Base-by-base conservation (phyloP, 129 eudicot species). In the Flaveria ramosissima region DNA sequence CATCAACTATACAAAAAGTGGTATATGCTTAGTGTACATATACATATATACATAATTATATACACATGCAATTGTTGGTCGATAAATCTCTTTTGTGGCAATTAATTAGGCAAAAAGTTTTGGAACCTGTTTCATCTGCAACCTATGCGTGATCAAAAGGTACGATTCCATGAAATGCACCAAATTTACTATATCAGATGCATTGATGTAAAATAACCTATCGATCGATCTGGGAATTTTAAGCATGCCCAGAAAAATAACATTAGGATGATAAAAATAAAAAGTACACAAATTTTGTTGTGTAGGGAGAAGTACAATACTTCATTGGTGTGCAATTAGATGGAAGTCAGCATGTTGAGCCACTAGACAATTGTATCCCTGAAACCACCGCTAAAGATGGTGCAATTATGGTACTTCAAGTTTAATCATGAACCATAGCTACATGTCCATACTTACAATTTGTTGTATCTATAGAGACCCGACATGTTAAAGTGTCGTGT, bases 121-220 rank as follows among this genome's bases (percentile, higher is more conserved):
- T 95, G 99, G 99, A 95, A 95, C 48, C 78, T 95, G 87, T 95
- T 95, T 80, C 99, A 95, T 86, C 86, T 95, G 41, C 99, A 95
- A 86, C 99, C 99, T 77, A 95, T 95, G 99, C 99, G 99, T 88
- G 99, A 95, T 80, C 97, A 95, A 63, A 95, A 89, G 99, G 99
- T 95, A 87, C 9, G 42, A 20, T 45, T 1, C 11, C 2, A 6
- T 1, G 10, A 6, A 63, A 24, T 20, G 27, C 70, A 60, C 72
- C 13, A 2, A 75, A 27, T 14, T 62, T 27, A 27, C 26, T 17
- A 21, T 26, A 14, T 14, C 43, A 62, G 42, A 62, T 13, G 19
- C 17, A 11, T 24, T 24, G 66, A 56, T 5, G 27, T 30, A 19
- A 7, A 2, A 60, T 17, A 24, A 60, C 39, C 66, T 36, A 19